Conservation (phyloP, 2,329 filamentous ascomycete species). For the Nigrospora osmanthi region DNA sequence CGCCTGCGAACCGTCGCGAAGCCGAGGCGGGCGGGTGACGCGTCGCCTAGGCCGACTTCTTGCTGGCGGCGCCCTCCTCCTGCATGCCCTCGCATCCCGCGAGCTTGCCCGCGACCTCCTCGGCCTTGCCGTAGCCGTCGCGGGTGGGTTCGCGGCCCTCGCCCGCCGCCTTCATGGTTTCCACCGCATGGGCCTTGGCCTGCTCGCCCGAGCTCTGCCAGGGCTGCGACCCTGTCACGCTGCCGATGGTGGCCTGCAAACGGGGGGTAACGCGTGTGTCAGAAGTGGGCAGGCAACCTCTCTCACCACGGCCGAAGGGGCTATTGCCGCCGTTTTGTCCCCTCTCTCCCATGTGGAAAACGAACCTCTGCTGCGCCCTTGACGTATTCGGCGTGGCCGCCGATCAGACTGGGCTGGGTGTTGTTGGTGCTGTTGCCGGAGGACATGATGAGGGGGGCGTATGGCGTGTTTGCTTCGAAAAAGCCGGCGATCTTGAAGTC, state of each 20-base stretch:
- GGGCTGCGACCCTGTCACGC: slow-evolving; percentile 50
- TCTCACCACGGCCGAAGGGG: neutral
- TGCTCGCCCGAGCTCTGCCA: slow-evolving; percentile 59
- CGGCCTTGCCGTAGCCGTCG: slow-evolving; percentile 53
- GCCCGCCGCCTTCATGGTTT: slow-evolving; percentile 53
- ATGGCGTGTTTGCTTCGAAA: neutral
- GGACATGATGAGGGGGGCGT: slow-evolving; percentile 20
- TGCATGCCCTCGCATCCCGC: slow-evolving; percentile 65
- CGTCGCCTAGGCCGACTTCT: slow-evolving; percentile 13
- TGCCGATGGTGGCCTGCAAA: slow-evolving; percentile 45
- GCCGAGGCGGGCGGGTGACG: too few species aligned
- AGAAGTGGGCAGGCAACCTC: neutral
- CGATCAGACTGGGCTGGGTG: slow-evolving; percentile 48
- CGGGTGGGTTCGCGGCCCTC: slow-evolving; percentile 43
- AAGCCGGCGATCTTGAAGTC: neutral
- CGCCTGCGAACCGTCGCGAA: too few species aligned
- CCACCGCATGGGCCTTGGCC: slow-evolving; percentile 54
- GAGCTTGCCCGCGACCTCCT: slow-evolving; percentile 56
- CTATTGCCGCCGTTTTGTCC: too few species aligned
- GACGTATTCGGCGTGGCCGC: slow-evolving; percentile 58
- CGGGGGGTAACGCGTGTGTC: neutral
- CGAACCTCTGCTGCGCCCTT: slow-evolving; percentile 60
- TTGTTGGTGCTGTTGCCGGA: slow-evolving; percentile 22
- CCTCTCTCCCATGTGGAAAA: slow-evolving; percentile 1
- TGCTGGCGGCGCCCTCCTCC: slow-evolving; percentile 49